Percentiles rank a stretch among this genome's conserved stretches.
Evolutionary conservation across 331 rosid species (phyloP).

Genomic region (Acacia pycnantha): DNA sequence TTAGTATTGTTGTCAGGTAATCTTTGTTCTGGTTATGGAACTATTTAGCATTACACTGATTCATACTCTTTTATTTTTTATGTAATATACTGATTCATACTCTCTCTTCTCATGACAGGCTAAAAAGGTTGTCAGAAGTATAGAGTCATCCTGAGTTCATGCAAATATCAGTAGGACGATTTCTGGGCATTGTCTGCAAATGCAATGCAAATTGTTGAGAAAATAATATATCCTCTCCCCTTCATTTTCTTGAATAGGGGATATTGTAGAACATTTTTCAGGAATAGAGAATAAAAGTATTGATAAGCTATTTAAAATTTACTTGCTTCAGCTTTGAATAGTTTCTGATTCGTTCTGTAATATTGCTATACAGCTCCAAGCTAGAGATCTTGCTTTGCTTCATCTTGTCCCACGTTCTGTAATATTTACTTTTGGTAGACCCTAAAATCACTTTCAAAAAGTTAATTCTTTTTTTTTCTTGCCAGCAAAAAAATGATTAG

Average conservation of each 20-base stretch:
- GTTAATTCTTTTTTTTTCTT: too few species aligned
- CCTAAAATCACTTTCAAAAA: too few species aligned
- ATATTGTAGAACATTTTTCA: conserved; percentile 16
- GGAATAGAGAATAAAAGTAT: neutral
- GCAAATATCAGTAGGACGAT: conserved; percentile 20
- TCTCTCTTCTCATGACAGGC: conserved; percentile 48
- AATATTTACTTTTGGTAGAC: too few species aligned
- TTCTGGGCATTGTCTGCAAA: conserved; percentile 18
- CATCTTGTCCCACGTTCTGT: neutral
- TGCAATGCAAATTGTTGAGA: conserved; percentile 33
- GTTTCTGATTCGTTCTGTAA: conserved; percentile 12
- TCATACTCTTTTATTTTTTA: too few species aligned
- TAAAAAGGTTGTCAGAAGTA: conserved; percentile 63
- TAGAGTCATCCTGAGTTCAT: conserved; percentile 60
- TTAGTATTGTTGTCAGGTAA: too few species aligned
- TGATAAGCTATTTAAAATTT: neutral
- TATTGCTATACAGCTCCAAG: neutral
- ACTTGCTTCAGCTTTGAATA: neutral
- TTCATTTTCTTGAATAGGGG: conserved; percentile 27
- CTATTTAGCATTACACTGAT: neutral
- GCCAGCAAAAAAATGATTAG: neutral
- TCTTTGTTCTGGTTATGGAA: neutral
- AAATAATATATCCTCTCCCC: conserved; percentile 34
- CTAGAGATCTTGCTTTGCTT: neutral
- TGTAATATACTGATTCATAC: conserved; percentile 6